Conservation (phyloP, 495 filamentous ascomycete species). For the Trichocladium uniseriatum region DNA sequence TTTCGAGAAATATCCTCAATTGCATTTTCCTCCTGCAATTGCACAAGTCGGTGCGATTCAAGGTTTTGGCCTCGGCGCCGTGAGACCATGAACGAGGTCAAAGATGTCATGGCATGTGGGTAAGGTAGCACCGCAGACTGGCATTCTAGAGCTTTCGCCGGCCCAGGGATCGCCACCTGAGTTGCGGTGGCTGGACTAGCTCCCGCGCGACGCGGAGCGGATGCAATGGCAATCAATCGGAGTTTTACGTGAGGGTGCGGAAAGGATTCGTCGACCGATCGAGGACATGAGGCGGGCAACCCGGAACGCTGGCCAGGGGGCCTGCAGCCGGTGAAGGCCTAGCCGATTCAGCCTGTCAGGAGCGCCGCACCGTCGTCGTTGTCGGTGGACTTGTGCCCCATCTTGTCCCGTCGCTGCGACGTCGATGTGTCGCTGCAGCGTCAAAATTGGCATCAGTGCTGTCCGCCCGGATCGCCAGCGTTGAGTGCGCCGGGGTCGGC, state of each 20-base stretch:
- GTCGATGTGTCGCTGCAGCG: background rate
- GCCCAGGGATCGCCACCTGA: background rate
- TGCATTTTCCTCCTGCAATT: background rate
- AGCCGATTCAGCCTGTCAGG: constrained; percentile 10
- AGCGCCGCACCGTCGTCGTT: background rate
- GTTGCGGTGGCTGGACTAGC: background rate
- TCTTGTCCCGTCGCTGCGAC: constrained; percentile 1
- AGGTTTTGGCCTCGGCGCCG: background rate
- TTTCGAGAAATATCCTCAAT: background rate
- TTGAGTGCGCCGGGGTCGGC: background rate
- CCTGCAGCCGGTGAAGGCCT: constrained; percentile 11
- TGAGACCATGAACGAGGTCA: background rate
- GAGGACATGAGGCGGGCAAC: too few relatives aligned
- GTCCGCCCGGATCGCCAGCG: background rate
- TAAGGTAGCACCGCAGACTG: background rate
- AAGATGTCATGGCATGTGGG: background rate
- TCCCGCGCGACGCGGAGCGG: constrained; percentile 4
- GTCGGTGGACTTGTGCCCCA: background rate
- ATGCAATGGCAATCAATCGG: constrained; percentile 14
- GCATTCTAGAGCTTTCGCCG: background rate
- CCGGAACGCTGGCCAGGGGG: background rate
- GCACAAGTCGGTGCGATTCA: background rate
- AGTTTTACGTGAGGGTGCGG: constrained; percentile 6
- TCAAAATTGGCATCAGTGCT: background rate
- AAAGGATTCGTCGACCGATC: constrained; percentile 1